Conservation (phyloP, 192 early-diverging fungal genomes). For the Entomortierella beljakovae region DNA sequence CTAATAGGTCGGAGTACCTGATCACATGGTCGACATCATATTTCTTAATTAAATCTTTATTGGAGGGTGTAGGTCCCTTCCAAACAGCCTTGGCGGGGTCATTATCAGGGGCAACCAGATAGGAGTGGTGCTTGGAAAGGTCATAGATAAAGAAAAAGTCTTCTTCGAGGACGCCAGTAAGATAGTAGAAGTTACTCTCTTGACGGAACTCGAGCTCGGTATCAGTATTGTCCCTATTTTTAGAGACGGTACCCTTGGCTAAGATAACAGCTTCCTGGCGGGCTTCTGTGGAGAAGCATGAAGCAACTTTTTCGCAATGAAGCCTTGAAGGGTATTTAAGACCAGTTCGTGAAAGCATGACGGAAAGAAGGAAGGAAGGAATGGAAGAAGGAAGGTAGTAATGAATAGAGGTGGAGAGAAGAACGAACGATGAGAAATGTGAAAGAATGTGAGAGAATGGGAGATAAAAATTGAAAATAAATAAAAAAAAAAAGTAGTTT, state of each 20-base stretch:
- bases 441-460: background rate
- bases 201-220: constrained; percentile 87
- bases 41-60: constrained; percentile 59
- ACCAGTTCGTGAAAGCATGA: constrained; percentile 40
- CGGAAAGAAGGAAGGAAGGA: background rate
- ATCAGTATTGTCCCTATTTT: constrained; percentile 78
- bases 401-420: background rate
- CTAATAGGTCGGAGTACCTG: constrained; percentile 67
- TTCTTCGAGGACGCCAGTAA: constrained; percentile 82
- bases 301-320: constrained; percentile 63
- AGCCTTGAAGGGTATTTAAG: constrained; percentile 69
- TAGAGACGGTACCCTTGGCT: constrained; percentile 64
- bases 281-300: constrained; percentile 53
- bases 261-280: constrained; percentile 66
- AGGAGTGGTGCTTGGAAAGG: constrained; percentile 65
- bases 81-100: constrained; percentile 80
- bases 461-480: background rate
- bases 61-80: constrained; percentile 77
- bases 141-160: constrained; percentile 80
- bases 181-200: constrained; percentile 89
- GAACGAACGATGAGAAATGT: background rate
- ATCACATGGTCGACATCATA: constrained; percentile 81
- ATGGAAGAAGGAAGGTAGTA: background rate
- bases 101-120: constrained; percentile 76
- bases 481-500: background rate